phyloP scores from a whole-genome alignment of 208 protist genomes.

The Leishmania gerbilli region DNA sequence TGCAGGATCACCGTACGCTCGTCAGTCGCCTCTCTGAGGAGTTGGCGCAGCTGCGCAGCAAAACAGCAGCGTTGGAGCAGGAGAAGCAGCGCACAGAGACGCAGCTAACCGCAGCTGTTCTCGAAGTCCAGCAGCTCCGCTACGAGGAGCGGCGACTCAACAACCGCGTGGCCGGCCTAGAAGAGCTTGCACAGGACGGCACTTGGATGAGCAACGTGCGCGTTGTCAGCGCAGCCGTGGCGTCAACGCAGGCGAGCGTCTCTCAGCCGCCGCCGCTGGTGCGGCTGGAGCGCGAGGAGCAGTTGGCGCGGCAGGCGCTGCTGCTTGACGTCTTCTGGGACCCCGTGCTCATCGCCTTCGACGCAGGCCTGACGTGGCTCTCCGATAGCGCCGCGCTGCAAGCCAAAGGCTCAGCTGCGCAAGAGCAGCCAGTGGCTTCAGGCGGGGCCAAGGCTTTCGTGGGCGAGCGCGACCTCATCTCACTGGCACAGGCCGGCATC shows the following conservation, averaged over 20 bases:
- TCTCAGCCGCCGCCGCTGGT: neutral
- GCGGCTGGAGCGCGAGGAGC: slow-evolving; percentile 44
- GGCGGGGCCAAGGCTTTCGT: neutral
- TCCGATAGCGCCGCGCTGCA: slow-evolving; percentile 42
- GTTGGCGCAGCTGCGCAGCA: slow-evolving; percentile 35
- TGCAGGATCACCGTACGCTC: slow-evolving; percentile 40
- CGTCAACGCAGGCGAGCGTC: neutral
- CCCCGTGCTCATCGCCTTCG: slow-evolving; percentile 84
- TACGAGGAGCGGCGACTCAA: slow-evolving; percentile 56
- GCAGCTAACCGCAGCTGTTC: slow-evolving; percentile 24
- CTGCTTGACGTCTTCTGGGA: slow-evolving; percentile 78
- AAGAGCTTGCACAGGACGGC: slow-evolving; percentile 31
- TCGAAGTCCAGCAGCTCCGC: slow-evolving; percentile 72
- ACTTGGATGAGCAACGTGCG: slow-evolving; percentile 24
- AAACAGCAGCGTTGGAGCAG: slow-evolving; percentile 27
- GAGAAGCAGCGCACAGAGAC: slow-evolving; percentile 26
- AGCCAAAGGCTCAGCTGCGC: slow-evolving; percentile 5
- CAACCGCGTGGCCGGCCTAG: slow-evolving; percentile 35
- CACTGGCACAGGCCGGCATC: slow-evolving; percentile 16
- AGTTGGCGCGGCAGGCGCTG: slow-evolving; percentile 52
- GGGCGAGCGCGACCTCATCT: slow-evolving; percentile 16
- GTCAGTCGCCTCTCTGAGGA: slow-evolving; percentile 38
- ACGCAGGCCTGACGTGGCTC: slow-evolving; percentile 86
- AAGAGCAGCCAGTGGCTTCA: slow-evolving; percentile 3
- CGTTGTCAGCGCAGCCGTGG: slow-evolving; percentile 8